Evolutionary conservation across 1,284 basidiomycete species (phyloP).

Genomic region (Cryptococcus floricola): DNA sequence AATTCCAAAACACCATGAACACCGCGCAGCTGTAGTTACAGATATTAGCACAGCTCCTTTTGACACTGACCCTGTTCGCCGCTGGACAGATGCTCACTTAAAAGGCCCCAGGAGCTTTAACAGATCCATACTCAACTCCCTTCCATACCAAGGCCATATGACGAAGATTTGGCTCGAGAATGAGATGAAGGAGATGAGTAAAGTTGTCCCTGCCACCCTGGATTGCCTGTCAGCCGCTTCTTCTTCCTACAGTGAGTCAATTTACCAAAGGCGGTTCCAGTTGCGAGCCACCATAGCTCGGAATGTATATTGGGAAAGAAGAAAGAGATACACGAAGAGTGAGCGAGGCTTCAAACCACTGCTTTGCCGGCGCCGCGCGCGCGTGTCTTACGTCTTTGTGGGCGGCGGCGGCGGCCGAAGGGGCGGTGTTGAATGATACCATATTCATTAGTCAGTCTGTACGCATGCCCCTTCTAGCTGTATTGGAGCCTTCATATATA

Average conservation of each 20-base stretch:
- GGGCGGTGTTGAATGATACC: too few species aligned
- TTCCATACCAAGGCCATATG: slow-evolving; percentile 86
- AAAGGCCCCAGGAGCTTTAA: slow-evolving; percentile 73
- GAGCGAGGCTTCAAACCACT: too few species aligned
- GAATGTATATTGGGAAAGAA: too few species aligned
- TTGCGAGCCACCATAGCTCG: slow-evolving; percentile 3
- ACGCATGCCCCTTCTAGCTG: too few species aligned
- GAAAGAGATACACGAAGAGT: too few species aligned
- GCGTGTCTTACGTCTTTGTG: too few species aligned
- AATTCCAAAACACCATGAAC: slow-evolving; percentile 77
- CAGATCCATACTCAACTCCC: slow-evolving; percentile 65
- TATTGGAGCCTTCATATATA: too few species aligned
- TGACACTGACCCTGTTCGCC: background rate
- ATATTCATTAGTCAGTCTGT: too few species aligned
- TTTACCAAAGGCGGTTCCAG: slow-evolving; percentile 6
- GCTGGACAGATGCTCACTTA: slow-evolving; percentile 60
- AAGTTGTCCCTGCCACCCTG: slow-evolving; percentile 59
- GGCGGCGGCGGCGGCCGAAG: too few species aligned
- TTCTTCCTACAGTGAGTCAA: background rate
- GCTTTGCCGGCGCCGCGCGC: too few species aligned
- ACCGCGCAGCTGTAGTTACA: slow-evolving; percentile 69
- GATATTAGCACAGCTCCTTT: background rate
- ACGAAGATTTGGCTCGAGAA: slow-evolving; percentile 84
- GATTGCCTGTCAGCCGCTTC: background rate
- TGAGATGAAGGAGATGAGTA: slow-evolving; percentile 80